Evolutionary conservation across 306 rosid species (phyloP), one percentile per base, ranked within the genome.

Genomic region (Cercis canadensis): DNA sequence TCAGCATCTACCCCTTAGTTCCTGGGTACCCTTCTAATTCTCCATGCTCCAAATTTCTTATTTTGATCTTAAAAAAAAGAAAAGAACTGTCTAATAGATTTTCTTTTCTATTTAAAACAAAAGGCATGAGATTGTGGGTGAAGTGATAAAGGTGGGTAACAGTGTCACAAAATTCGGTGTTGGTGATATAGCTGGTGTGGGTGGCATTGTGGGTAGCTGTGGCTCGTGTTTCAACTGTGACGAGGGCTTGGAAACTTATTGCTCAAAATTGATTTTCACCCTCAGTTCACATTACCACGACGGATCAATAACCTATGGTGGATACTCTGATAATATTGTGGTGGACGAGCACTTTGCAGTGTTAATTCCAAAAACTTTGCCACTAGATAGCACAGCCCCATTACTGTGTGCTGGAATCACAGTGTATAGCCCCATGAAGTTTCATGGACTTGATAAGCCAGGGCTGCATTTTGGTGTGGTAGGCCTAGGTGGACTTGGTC

Each of bases 401-500:
- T 40, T 72, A 24, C 57, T 65, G 4, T 72, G 82, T 6, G 78
- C 65, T 4, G 82, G 82, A 4, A 66, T 78, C 29, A 72, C 82
- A 6, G 82, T 78, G 15, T 65, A 72, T 11, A 65, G 82, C 55
- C 82, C 82, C 29, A 49, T 78, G 57, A 65, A 39, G 37, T 32
- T 29, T 31, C 55, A 12, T 69, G 82, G 78, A 10, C 69, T 72
- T 5, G 67, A 29, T 1, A 11, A 57, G 18, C 58, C 70, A 4
- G 69, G 78, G 8, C 43, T 17, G 36, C 82, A 72, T 43, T 2
- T 78, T 1, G 74, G 73, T 8, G 84, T 74, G 73, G 80, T 74
- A 3, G 84, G 84, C 18, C 50, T 80, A 0, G 84, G 80, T 41
- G 80, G 84, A 3, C 67, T 74, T 6, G 86, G 83, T 18, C 83